These are phyloP conservation scores for Scorias spongiosa DNA, from an alignment of 2,329 filamentous ascomycete genomes.

Conservation along the genomic window DNA sequence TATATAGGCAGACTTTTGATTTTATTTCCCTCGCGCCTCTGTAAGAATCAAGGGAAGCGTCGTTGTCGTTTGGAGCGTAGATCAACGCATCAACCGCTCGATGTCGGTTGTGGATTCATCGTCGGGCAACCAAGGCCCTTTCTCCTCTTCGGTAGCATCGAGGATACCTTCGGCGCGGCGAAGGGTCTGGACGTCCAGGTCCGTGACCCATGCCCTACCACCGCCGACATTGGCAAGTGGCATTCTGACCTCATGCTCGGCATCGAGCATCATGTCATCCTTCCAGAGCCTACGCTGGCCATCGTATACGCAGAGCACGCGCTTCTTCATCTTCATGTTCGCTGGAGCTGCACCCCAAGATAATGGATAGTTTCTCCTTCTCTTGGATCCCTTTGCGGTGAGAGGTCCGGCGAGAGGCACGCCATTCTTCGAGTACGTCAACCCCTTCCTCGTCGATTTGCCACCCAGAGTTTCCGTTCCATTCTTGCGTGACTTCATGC, in stretches of 20 bases:
- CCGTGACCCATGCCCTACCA: constrained; percentile 66
- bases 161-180: constrained; percentile 76
- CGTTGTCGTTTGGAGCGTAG: not conserved
- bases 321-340: constrained; percentile 98
- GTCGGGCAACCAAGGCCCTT: constrained; percentile 67
- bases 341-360: constrained; percentile 86
- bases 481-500: constrained; percentile 34
- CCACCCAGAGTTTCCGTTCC: constrained; percentile 29
- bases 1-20: no score
- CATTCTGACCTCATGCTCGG: constrained; percentile 84
- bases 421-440: constrained; percentile 65
- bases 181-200: constrained; percentile 81
- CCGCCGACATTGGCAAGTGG: constrained; percentile 55
- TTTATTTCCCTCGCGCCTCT: no score
- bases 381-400: constrained; percentile 53
- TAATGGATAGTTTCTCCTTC: constrained; percentile 80
- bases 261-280: constrained; percentile 97
- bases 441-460: constrained; percentile 44
- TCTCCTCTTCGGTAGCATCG: constrained; percentile 68
- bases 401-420: constrained; percentile 40
- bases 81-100: constrained; percentile 38
- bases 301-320: constrained; percentile 84
- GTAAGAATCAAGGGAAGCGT: no score
- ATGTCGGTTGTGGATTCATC: constrained; percentile 39
- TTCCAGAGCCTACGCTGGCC: constrained; percentile 79